phyloP scores from a whole-genome alignment of 352 stramenopile species.

The Bremia lactucae region DNA sequence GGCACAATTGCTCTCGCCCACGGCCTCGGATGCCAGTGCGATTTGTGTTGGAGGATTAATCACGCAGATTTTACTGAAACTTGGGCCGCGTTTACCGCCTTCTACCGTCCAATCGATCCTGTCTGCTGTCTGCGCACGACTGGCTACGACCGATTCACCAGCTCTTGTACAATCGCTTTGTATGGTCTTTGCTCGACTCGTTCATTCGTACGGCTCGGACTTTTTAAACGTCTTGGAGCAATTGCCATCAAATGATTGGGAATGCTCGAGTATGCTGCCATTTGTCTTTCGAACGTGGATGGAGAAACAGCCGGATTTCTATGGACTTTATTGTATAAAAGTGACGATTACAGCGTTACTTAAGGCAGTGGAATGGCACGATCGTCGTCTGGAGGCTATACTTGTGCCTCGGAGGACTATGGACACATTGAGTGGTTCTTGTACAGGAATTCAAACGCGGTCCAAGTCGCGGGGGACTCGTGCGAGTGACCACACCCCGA shows the following conservation, averaged over 20 bases:
- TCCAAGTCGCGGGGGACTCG: conserved; percentile 37
- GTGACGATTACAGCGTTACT: conserved; percentile 69
- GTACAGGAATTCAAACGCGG: conserved; percentile 34
- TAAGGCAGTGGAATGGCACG: conserved; percentile 66
- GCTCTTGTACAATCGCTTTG: conserved; percentile 73
- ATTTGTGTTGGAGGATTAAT: conserved; percentile 68
- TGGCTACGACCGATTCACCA: conserved; percentile 53
- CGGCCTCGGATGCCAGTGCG: conserved; percentile 56
- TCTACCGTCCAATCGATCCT: conserved; percentile 69
- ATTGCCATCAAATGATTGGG: conserved; percentile 32
- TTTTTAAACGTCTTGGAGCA: conserved; percentile 66
- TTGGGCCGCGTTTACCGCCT: conserved; percentile 42
- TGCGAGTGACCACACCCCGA: conserved; percentile 34
- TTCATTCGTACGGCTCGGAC: conserved; percentile 57
- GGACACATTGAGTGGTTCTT: conserved; percentile 7
- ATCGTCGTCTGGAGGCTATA: conserved; percentile 55
- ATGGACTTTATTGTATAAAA: conserved; percentile 77
- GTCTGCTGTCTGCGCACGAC: conserved; percentile 49
- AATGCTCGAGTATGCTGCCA: conserved; percentile 57
- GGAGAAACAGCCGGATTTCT: conserved; percentile 76
- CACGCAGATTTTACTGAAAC: conserved; percentile 69
- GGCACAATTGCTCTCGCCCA: conserved; percentile 54
- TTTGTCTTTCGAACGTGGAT: conserved; percentile 81
- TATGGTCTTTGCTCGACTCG: conserved; percentile 71
- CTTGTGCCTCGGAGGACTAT: conserved; percentile 45